These are phyloP conservation scores for Cyberlindnera maritima DNA, from an alignment of 805 yeast species.

Conservation along the genomic window DNA sequence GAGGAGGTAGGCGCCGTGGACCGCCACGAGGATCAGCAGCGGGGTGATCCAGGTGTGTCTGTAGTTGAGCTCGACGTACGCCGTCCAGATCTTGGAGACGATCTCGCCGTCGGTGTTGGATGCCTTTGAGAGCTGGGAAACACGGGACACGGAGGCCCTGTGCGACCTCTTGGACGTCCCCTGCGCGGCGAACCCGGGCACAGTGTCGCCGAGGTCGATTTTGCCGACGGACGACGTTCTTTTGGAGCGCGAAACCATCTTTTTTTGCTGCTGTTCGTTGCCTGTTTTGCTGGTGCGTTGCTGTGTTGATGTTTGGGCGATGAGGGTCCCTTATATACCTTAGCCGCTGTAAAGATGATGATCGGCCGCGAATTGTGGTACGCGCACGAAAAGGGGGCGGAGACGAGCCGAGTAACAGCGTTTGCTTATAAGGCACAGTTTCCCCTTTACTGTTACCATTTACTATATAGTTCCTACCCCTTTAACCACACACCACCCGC, in stretches of 20 bases:
- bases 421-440: too few species aligned
- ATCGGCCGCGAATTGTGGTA: neutral
- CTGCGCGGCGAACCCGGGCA: conserved; percentile 68
- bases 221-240: conserved; percentile 74
- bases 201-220: conserved; percentile 72
- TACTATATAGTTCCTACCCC: too few species aligned
- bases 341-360: neutral
- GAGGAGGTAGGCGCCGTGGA: conserved; percentile 45
- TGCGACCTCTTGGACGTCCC: conserved; percentile 42
- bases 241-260: conserved; percentile 22
- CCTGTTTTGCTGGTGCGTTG: too few species aligned
- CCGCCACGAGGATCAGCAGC: conserved; percentile 43
- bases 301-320: neutral
- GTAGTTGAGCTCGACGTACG: conserved; percentile 55
- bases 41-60: conserved; percentile 74
- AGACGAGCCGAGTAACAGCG: neutral
- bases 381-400: neutral
- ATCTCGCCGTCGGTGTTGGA: conserved; percentile 50
- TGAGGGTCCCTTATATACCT: too few species aligned
- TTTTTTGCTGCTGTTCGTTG: too few species aligned
- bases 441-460: too few species aligned
- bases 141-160: conserved; percentile 36
- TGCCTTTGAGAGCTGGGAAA: conserved; percentile 30
- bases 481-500: too few species aligned
- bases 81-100: conserved; percentile 51